phyloP scores from a whole-genome alignment of 352 stramenopile genomes.

The Phytophthora podocarpi region DNA sequence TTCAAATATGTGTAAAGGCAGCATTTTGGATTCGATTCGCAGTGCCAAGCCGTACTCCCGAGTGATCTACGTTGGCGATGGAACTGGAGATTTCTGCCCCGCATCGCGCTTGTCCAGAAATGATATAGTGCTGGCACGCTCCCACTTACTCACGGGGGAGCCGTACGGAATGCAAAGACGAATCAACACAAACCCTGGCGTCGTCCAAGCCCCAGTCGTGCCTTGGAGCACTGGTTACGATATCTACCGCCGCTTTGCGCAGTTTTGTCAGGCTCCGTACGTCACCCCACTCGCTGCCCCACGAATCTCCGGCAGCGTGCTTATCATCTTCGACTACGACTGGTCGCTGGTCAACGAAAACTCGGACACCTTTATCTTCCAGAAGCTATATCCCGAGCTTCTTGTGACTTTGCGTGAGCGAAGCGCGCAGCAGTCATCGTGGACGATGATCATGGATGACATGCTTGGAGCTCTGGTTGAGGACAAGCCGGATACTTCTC shows the following conservation, averaged over 20 bases:
- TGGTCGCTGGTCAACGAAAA: slow-evolving; percentile 87
- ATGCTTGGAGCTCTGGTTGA: slow-evolving; percentile 47
- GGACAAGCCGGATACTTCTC: slow-evolving; percentile 46
- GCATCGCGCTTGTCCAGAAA: slow-evolving; percentile 39
- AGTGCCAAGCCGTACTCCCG: slow-evolving; percentile 34
- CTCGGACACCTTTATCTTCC: slow-evolving; percentile 82
- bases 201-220: slow-evolving; percentile 43
- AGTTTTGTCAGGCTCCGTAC: slow-evolving; percentile 30
- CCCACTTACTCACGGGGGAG: slow-evolving; percentile 29
- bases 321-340: slow-evolving; percentile 87
- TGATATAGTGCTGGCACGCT: slow-evolving; percentile 60
- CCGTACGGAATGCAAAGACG: slow-evolving; percentile 41
- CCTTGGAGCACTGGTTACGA: slow-evolving; percentile 59
- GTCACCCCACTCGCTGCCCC: neutral
- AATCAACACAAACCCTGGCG: slow-evolving; percentile 41
- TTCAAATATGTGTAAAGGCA: slow-evolving; percentile 82
- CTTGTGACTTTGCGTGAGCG: slow-evolving; percentile 41
- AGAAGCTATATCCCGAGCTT: slow-evolving; percentile 65
- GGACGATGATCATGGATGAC: slow-evolving; percentile 75
- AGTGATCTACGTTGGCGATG: slow-evolving; percentile 79
- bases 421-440: slow-evolving; percentile 39
- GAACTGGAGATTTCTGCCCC: slow-evolving; percentile 69
- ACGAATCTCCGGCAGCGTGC: slow-evolving; percentile 28
- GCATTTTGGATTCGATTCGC: slow-evolving; percentile 66
- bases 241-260: slow-evolving; percentile 44